A percentile compares a stretch with the other conserved stretches of the same genome.
Conservation (phyloP, 139 green algal species). For the Volvox reticuliferus region DNA sequence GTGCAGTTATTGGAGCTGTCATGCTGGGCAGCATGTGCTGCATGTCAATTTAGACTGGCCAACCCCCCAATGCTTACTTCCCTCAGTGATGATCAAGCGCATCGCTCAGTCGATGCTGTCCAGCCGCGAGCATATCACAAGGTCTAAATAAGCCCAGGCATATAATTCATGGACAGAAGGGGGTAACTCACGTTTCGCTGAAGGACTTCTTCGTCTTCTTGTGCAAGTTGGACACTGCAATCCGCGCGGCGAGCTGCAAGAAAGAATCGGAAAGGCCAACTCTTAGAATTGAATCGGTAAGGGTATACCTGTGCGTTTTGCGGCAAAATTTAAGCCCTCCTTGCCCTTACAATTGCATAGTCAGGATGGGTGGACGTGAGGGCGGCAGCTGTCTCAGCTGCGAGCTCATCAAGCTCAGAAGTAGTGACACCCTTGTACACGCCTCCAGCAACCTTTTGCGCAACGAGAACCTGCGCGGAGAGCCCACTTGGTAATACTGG, state of each 20-base stretch:
- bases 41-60: too few relatives aligned
- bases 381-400: conserved; percentile 97
- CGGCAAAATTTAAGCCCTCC: too few relatives aligned
- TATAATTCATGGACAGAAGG: background rate
- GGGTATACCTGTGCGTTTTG: too few relatives aligned
- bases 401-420: conserved; percentile 97
- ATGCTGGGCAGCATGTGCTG: too few relatives aligned
- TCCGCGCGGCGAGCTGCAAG: conserved; percentile 95
- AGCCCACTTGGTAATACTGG: background rate
- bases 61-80: too few relatives aligned
- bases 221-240: conserved; percentile 99
- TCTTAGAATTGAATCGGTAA: too few relatives aligned
- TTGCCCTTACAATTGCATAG: conserved; percentile 90
- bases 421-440: conserved; percentile 99
- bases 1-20: too few relatives aligned
- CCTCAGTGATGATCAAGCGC: too few relatives aligned
- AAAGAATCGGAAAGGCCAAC: background rate
- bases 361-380: conserved; percentile 98
- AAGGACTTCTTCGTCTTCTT: conserved; percentile 99
- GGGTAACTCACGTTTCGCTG: conserved; percentile 85
- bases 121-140: too few relatives aligned
- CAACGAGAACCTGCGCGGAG: conserved; percentile 88
- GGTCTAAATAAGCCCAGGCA: too few relatives aligned
- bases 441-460: conserved; percentile 96
- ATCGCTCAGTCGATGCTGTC: too few relatives aligned